Evolutionary conservation across 495 filamentous ascomycete genomes (phyloP).

Genomic region (Geopyxis carbonaria): DNA sequence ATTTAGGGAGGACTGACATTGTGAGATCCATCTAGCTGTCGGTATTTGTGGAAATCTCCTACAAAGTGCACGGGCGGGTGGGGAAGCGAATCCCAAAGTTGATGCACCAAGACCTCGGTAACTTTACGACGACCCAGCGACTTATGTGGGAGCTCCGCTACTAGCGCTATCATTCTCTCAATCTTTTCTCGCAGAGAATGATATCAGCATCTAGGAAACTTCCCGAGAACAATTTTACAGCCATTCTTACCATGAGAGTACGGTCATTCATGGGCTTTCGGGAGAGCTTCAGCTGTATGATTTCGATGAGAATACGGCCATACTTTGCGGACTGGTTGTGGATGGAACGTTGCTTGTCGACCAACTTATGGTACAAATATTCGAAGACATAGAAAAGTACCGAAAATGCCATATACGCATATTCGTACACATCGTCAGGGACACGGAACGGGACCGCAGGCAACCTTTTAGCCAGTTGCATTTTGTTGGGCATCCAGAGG

Average conservation of each 20-base stretch:
- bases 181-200: no score
- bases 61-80: conserved; percentile 48
- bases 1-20: conserved; percentile 35
- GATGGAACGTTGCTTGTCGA: no score
- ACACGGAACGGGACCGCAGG: no score
- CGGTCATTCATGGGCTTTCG: conserved; percentile 8
- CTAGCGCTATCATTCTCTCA: conserved; percentile 13
- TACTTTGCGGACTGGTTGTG: not conserved
- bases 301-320: conserved; percentile 4
- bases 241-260: conserved; percentile 9
- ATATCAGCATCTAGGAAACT: not conserved
- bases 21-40: conserved; percentile 50
- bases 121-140: conserved; percentile 10
- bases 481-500: no score
- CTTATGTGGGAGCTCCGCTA: conserved; percentile 7
- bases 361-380: no score
- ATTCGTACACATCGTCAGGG: no score
- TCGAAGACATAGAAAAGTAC: no score
- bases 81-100: conserved; percentile 46
- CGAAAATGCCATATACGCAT: no score
- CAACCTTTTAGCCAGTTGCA: no score
- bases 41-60: conserved; percentile 34
- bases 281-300: conserved; percentile 5
- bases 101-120: conserved; percentile 27
- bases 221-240: not conserved